Base-by-base conservation (phyloP, 768 basidiomycete species). In the Cubamyces lactineus region DNA sequence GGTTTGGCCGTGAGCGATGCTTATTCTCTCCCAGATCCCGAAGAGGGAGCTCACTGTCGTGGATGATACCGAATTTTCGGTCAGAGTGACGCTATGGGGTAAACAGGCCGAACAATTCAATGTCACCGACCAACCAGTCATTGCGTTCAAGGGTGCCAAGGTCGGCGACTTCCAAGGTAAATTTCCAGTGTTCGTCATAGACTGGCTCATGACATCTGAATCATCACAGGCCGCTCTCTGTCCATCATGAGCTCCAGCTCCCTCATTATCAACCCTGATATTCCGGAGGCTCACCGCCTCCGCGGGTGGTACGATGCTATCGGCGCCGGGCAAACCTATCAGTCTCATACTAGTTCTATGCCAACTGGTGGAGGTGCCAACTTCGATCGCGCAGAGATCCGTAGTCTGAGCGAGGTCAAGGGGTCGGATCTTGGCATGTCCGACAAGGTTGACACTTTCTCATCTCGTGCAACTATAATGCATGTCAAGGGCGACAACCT, bases 101-200 rank as follows among this genome's bases (percentile, higher is more conserved):
- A 94, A 91, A 73, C 91, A 93, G 73, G 96, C 96, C 0, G 94
- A 98, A 72, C 82, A 83, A 42, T 98, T 86, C 72, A 73, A 75
- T n/a, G 76, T 80, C 5, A 78, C 81, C 12, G 80, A 80, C 51
- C 71, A 81, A 52, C 86, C 92, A 9, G 87, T 98, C 30, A 82
- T 96, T 65, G 96, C 96, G 4, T 92, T 96, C 83, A 97, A 96
- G 76, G 90, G 92, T 23, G 92, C 94, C 65, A 93, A 89, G 73
- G 92, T 98, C 42, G 88, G 93, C 26, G 96, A 98, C 66, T 99
- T 89, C 73, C 88, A 89, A 69, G 94, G 94, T 86, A 67, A 52
- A 26, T 53, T 11, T 21, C 12, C 58, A 57, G 45, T 65, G 63
- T 52, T 21, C 56, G 21, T 19, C 5, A 26, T 16, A 11, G 15